Evolutionary conservation across 1,284 basidiomycete genomes (phyloP), one percentile per base, ranked within the genome.

Genomic region (Meira miltonrushii): DNA sequence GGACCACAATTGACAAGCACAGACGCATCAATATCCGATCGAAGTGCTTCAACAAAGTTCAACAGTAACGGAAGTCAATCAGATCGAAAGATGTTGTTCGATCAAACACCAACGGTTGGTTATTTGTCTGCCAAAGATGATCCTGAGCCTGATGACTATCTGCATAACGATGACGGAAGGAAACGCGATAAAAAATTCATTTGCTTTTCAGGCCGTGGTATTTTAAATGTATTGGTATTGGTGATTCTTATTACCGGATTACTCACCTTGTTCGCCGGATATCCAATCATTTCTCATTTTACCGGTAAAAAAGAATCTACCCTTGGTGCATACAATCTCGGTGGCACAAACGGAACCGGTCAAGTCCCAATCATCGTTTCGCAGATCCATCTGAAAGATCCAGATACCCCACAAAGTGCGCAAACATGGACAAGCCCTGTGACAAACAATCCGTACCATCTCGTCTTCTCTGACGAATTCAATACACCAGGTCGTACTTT

Each of bases 401-500:
- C 48, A 13, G 72, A 77, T 39, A 78, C 75, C 1, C 67, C 64
- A 5, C 33, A 37, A 11, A 49, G 39, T 39, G 66, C 57, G 1
- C 44, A 60, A 43, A 69, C 60, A 21, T 66, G 63, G 58, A 68
- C 59, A 12, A 44, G 19, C 33, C 11, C 28, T 13, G 12, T 21
- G 12, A 62, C 57, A 38, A 56, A 44, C 17, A 46, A 57, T 38
- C 47, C 39, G 15, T 78, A 74, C 57, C 67, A 79, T 21, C 84
- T 96, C 37, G 87, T 92, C 1, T 78, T 78, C 47, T 64, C 60
- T 59, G 93, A 97, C 79, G 93, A 97, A 79, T 77, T 77, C 59
- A 86, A 93, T 53, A 80, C 73, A 6, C 86, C 87, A 37, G 92
- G 90, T 7, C 74, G 84, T 51, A 81, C 80, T 0, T 85, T 85